Evolutionary conservation across 2,329 filamentous ascomycete species (phyloP), one percentile per base, ranked within the genome.

Genomic region (Nectriaceae sp.): DNA sequence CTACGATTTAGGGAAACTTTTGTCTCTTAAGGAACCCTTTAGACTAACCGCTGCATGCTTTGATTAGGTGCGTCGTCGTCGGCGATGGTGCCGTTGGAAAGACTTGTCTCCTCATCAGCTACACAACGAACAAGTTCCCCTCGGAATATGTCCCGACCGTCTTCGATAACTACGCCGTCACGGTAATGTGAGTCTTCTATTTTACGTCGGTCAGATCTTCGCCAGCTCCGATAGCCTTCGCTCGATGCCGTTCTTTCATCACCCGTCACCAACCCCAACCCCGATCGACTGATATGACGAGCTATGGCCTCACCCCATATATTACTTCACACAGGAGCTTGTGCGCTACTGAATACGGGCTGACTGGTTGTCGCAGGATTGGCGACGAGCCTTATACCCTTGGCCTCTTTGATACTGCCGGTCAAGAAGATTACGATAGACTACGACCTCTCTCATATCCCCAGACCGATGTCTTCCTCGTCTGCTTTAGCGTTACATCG

Each of bases 101-200:
- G 82, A 99, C 94, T 60, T 99, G 94, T 76, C 85, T 99, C 58
- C 85, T 99, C 69, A 99, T 99, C 77, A 96, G 90, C 71, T 99
- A 99, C 76, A 99, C 94, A 58, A 99, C 94, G 57, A 99, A 99
- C 82, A 97, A 97, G 68, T 99, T 99, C 73, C 94, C 94, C 29
- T 97, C 92, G 65, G 94, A 99, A 92, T 99, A 99, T 73, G 94
- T 99, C 50, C 94, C 94, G 44, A 99, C 94, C 22, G 94, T 99
- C 57, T 99, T 99, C 74, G 94, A 99, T 75, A 99, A 99, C 77
- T 99, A 99, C 82, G 94, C 94, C 49, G 94, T 99, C 70, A 99
- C 94, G 60, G 94, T 99, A 62, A 99, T 99, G 94, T 97, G 82
- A 86, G 91, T 87, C 47, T 52, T 62, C 55, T 41, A 6, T 47